A percentile compares a stretch with the other conserved stretches of the same genome.
Evolutionary conservation across 805 yeast species (phyloP).

Genomic region (Kluyveromyces lactis): DNA sequence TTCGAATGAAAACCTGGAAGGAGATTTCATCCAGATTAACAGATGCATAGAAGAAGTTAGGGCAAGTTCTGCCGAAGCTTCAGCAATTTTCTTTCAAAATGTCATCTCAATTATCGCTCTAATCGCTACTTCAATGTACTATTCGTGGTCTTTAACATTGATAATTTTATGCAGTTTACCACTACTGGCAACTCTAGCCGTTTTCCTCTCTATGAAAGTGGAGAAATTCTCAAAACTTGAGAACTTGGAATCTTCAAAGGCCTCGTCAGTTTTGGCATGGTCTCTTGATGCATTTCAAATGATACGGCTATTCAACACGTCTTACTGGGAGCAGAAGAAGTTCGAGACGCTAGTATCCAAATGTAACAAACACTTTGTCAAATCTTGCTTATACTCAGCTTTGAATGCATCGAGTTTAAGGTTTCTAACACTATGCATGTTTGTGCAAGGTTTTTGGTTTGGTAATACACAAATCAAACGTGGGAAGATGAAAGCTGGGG

Average conservation of each 20-base stretch:
- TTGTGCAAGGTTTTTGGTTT: conserved; percentile 90
- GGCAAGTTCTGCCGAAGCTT: conserved; percentile 56
- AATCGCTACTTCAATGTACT: conserved; percentile 56
- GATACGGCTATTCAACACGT: conserved; percentile 55
- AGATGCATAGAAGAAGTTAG: conserved; percentile 69
- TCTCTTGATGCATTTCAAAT: conserved; percentile 49
- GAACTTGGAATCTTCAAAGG: conserved; percentile 45
- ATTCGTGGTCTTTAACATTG: conserved; percentile 80
- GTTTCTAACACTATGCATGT: conserved; percentile 57
- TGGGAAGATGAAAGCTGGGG: conserved; percentile 45
- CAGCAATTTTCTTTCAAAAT: conserved; percentile 49
- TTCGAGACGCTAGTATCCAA: conserved; percentile 28
- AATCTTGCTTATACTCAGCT: conserved; percentile 40
- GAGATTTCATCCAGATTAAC: conserved; percentile 56
- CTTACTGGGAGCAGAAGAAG: conserved; percentile 38
- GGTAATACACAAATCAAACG: conserved; percentile 60
- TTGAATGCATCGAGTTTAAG: conserved; percentile 49
- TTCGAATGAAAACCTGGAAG: conserved; percentile 43
- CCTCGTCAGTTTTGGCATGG: conserved; percentile 66
- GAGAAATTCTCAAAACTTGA: conserved; percentile 44
- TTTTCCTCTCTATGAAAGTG: conserved; percentile 43
- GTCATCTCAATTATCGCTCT: conserved; percentile 46
- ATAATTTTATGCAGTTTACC: conserved; percentile 74
- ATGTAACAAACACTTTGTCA: conserved; percentile 35
- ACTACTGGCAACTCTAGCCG: conserved; percentile 42